Evolutionary conservation across 495 filamentous ascomycete species (phyloP), one percentile per base, ranked within the genome.

Genomic region (Neurospora sublineolata): DNA sequence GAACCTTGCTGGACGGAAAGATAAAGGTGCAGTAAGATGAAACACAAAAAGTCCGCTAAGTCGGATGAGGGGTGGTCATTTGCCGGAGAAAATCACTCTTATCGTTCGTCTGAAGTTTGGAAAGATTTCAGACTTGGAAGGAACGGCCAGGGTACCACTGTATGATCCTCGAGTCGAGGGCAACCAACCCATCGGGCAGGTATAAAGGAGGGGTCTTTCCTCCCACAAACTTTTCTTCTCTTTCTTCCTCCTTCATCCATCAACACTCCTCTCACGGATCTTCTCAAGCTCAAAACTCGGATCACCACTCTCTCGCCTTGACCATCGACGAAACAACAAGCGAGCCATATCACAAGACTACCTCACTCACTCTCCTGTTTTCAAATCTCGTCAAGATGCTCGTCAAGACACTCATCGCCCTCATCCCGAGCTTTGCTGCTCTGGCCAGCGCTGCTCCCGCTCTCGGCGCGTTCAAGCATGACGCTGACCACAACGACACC

Each of bases 1-100:
- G 23, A 40, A 74, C 70, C 73, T 72, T 64, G 52, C 23, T 64
- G 52, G 52, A 10, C 52, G 14, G 46, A 58, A 33, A 33, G 52
- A 64, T 64, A 33, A 36, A 64, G 23, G 52, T 64, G 52, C 52
- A 60, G 52, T 18, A 64, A 64, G 27, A 64, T 64, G 12, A 33
- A 64, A 64, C 52, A 33, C 27, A 33, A 33, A 64, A 64, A 27
- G 33, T 27, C 46, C 52, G 52, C 14, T 14, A 64, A 7, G 0
- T 33, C 14, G 27, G 52, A 64, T 64, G 27, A 64, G 52, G 46
- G 52, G 52, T 6, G 52, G 52, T 64, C 52, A 64, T 30, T 64
- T 64, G 52, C 20, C 27, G 33, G 1, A 33, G 3, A 18, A 30
- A 18, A 33, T 16, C 3, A 2, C 7, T 33, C 14, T 60, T 60